Evolutionary conservation across 2,329 filamentous ascomycete species (phyloP).

Genomic region (Cercospora canescens): DNA sequence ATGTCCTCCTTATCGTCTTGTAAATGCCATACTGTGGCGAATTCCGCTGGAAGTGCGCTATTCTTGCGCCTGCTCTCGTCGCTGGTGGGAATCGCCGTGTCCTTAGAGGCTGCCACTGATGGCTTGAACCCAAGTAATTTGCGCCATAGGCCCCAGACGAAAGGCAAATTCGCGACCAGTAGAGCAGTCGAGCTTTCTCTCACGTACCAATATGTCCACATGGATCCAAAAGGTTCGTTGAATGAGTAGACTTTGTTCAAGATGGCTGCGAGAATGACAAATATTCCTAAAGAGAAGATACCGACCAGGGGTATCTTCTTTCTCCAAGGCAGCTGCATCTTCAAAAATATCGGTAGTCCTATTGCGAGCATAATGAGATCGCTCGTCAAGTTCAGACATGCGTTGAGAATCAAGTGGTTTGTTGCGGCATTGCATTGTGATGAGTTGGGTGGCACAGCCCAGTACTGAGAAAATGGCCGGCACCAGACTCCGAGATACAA

Average conservation of each 20-base stretch:
- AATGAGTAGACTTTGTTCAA: slow-evolving; percentile 66
- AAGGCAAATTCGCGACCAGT: slow-evolving; percentile 61
- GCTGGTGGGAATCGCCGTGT: background rate
- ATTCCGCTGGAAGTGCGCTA: slow-evolving; percentile 12
- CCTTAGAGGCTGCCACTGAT: slow-evolving; percentile 1
- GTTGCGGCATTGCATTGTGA: slow-evolving; percentile 44
- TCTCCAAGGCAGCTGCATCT: slow-evolving; percentile 41
- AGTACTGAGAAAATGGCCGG: slow-evolving; percentile 40
- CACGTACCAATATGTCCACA: slow-evolving; percentile 63
- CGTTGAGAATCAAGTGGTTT: slow-evolving; percentile 41
- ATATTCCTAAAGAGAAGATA: slow-evolving; percentile 59
- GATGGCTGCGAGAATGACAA: slow-evolving; percentile 58
- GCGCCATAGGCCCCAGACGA: slow-evolving; percentile 59
- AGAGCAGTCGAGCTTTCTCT: slow-evolving; percentile 61
- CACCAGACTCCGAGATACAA: slow-evolving; percentile 45
- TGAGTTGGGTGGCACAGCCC: slow-evolving; percentile 34
- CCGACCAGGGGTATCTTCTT: slow-evolving; percentile 56
- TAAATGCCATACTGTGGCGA: slow-evolving; percentile 8
- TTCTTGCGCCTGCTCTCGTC: slow-evolving; percentile 7
- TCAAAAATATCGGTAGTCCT: slow-evolving; percentile 47
- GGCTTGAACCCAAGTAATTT: slow-evolving; percentile 36
- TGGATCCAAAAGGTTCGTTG: slow-evolving; percentile 54
- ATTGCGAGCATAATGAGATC: slow-evolving; percentile 48
- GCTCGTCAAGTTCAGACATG: slow-evolving; percentile 47
- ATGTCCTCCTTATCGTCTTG: slow-evolving; percentile 3